A percentile compares a stretch with the other conserved stretches of the same genome.
These are phyloP conservation scores for Phytopythium cucurbitacearum DNA, from an alignment of 352 stramenopile species.

Conservation along the genomic window DNA sequence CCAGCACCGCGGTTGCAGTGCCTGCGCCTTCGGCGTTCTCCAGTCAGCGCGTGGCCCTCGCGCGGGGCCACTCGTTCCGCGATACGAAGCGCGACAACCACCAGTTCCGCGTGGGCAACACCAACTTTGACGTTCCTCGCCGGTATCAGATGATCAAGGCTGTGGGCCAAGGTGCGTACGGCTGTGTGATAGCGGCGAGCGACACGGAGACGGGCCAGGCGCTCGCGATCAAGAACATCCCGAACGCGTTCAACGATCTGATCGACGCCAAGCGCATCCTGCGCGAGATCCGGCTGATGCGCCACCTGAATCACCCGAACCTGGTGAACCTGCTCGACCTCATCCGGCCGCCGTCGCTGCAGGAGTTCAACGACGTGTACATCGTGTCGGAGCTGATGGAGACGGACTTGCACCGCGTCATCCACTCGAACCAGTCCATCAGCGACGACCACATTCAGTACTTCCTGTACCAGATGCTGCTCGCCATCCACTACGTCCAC, in stretches of 20 bases:
- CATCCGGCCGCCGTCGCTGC: conserved; percentile 68
- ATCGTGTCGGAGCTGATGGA: conserved; percentile 81
- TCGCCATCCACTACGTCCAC: conserved; percentile 76
- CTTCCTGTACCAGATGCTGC: conserved; percentile 78
- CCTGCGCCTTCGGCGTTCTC: too few species aligned
- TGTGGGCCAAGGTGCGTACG: conserved; percentile 89
- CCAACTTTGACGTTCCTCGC: conserved; percentile 80
- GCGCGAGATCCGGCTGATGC: conserved; percentile 86
- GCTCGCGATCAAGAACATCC: conserved; percentile 96
- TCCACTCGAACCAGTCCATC: conserved; percentile 80
- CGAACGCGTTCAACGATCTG: conserved; percentile 89
- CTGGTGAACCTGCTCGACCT: conserved; percentile 81
- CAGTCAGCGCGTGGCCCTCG: conserved; percentile 55
- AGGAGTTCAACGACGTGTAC: conserved; percentile 89
- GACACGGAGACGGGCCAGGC: conserved; percentile 84
- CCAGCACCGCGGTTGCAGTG: too few species aligned
- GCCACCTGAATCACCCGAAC: conserved; percentile 81
- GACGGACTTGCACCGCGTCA: conserved; percentile 71
- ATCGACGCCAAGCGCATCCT: conserved; percentile 87
- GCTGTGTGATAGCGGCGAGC: conserved; percentile 87
- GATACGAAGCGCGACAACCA: conserved; percentile 85
- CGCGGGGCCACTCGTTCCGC: conserved; percentile 76
- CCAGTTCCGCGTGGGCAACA: conserved; percentile 85
- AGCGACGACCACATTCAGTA: conserved; percentile 78
- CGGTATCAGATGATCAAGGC: conserved; percentile 89